A percentile compares a stretch with the other conserved stretches of the same genome.
phyloP scores from a whole-genome alignment of 1,139 yeast species.

The Scheffersomyces illinoinensis region DNA sequence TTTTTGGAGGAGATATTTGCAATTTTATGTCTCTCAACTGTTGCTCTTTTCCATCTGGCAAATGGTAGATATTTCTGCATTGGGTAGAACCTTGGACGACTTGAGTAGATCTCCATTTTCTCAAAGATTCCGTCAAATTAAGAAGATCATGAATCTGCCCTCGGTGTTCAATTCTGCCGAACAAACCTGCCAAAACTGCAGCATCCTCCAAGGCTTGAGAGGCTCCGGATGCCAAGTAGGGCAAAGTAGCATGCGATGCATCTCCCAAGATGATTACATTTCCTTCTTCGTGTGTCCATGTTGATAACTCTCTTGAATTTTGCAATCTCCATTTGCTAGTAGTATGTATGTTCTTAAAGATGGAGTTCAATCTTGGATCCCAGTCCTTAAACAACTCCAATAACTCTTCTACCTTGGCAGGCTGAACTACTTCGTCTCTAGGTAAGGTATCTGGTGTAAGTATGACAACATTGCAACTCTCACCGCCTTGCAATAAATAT shows the following conservation, averaged over 20 bases:
- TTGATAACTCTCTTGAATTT: constrained; percentile 24
- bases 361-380: constrained; percentile 26
- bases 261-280: constrained; percentile 15
- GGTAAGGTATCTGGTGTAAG: constrained; percentile 27
- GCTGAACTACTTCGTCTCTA: constrained; percentile 16
- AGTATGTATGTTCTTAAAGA: constrained; percentile 20
- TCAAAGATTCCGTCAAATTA: constrained; percentile 14
- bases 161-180: constrained; percentile 11
- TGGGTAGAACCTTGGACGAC: constrained; percentile 25
- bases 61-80: constrained; percentile 23
- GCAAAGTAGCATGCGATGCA: constrained; percentile 39
- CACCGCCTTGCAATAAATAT: constrained; percentile 22
- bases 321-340: constrained; percentile 32
- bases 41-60: constrained; percentile 25
- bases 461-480: constrained; percentile 5
- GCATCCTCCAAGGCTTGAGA: constrained; percentile 24
- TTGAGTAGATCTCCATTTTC: constrained; percentile 26
- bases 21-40: constrained; percentile 17
- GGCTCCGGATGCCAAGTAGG: constrained; percentile 43
- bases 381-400: constrained; percentile 22
- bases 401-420: constrained; percentile 24
- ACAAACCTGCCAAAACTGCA: constrained; percentile 15
- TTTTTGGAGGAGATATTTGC: constrained; percentile 11
- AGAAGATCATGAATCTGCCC: constrained; percentile 14
- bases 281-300: constrained; percentile 11